Evolutionary conservation across 2,329 filamentous ascomycete species (phyloP).

Genomic region (Aspergillus felis): DNA sequence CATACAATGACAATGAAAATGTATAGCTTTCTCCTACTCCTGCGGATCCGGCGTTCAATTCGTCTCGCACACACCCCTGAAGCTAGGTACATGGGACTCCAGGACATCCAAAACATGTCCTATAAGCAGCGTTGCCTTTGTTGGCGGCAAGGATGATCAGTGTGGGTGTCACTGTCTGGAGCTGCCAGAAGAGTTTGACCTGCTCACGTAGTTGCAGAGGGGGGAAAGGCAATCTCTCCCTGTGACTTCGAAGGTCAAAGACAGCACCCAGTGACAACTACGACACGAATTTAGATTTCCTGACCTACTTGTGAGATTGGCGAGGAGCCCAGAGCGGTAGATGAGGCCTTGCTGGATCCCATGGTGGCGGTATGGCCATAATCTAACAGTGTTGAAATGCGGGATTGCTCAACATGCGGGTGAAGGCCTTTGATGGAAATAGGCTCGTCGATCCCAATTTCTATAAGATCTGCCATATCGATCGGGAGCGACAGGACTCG

Average conservation of each 20-base stretch:
- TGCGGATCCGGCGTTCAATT: not conserved
- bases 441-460: too few relatives aligned
- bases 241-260: not conserved
- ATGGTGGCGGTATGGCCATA: not conserved
- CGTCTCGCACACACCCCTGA: not conserved
- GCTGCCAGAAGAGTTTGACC: too few relatives aligned
- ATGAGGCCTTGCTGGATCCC: too few relatives aligned
- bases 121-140: not conserved
- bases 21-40: not conserved
- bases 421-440: too few relatives aligned
- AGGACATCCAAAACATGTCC: not conserved
- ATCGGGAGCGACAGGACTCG: too few relatives aligned
- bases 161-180: too few relatives aligned
- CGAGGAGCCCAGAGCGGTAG: not conserved
- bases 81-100: not conserved
- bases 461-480: too few relatives aligned
- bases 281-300: not conserved
- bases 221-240: not conserved
- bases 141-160: not conserved
- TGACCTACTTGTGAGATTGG: not conserved
- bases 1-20: not conserved
- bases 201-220: not conserved
- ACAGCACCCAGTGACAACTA: not conserved
- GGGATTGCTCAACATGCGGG: too few relatives aligned
- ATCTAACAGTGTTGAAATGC: too few relatives aligned